Conservation (phyloP, 305 asterid genomes). For the Fraxinus nigra region DNA sequence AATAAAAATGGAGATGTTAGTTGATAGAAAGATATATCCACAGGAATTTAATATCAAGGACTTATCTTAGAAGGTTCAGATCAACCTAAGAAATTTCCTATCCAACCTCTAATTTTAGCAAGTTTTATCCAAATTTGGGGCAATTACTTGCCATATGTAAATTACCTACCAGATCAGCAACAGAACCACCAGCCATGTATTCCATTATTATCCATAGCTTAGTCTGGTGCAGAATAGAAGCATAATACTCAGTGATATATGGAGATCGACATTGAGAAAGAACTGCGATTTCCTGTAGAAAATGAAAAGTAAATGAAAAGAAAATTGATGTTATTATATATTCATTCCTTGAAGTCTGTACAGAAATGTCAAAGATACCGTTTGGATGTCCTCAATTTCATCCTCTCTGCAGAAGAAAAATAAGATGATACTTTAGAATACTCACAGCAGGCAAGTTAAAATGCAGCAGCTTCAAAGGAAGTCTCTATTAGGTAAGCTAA, state of each 20-base stretch:
- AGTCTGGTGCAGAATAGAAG: slow-evolving; percentile 77
- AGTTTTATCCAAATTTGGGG: slow-evolving; percentile 17
- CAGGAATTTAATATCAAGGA: neutral
- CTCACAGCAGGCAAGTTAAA: slow-evolving; percentile 6
- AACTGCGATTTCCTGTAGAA: slow-evolving; percentile 85
- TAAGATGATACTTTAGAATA: slow-evolving; percentile 28
- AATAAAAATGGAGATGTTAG: slow-evolving; percentile 11
- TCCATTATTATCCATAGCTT: slow-evolving; percentile 97
- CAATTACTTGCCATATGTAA: slow-evolving; percentile 7
- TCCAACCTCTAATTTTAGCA: slow-evolving; percentile 5
- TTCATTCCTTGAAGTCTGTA: slow-evolving; percentile 15
- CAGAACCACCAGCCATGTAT: slow-evolving; percentile 99
- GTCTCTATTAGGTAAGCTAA: neutral
- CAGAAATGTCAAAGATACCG: slow-evolving; percentile 50
- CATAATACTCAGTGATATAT: slow-evolving; percentile 87
- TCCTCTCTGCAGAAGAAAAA: slow-evolving; percentile 70
- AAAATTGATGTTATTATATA: slow-evolving; percentile 5
- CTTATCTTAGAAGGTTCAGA: slow-evolving; percentile 9
- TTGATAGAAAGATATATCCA: slow-evolving; percentile 6
- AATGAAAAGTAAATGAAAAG: slow-evolving; percentile 30
- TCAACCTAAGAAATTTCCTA: slow-evolving; percentile 14
- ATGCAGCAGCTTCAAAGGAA: neutral
- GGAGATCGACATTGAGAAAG: slow-evolving; percentile 89
- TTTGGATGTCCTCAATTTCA: slow-evolving; percentile 94
- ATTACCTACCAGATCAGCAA: slow-evolving; percentile 82